These are phyloP conservation scores for Blastocystis sp. DNA, from an alignment of 352 stramenopile species.

Conservation along the genomic window DNA sequence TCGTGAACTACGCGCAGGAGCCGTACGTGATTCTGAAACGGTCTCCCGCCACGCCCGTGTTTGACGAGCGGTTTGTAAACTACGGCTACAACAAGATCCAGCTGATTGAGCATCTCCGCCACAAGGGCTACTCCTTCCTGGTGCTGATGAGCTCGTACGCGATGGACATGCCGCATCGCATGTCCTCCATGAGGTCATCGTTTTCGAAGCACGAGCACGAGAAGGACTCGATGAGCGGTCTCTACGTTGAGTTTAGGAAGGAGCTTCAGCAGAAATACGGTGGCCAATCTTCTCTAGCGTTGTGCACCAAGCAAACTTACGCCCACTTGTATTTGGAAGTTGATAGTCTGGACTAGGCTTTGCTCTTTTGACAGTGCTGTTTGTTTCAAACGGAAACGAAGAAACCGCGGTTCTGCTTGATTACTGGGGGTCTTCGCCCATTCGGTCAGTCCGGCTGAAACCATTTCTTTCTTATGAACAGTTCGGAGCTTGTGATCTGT, in stretches of 20 bases:
- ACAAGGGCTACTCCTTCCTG: constrained; percentile 35
- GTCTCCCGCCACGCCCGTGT: constrained; percentile 35
- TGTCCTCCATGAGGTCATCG: background rate
- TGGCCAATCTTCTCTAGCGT: background rate
- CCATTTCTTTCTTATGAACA: background rate
- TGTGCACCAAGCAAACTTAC: background rate
- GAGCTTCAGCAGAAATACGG: constrained; percentile 10
- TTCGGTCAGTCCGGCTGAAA: no score
- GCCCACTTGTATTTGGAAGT: background rate
- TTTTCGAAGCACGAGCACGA: constrained; percentile 21
- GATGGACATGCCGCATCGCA: constrained; percentile 58
- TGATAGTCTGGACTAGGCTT: background rate
- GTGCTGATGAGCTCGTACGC: constrained; percentile 36
- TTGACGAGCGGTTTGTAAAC: constrained; percentile 62
- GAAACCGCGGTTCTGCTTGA: no score
- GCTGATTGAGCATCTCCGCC: constrained; percentile 57
- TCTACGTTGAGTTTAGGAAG: background rate
- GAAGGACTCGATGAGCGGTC: constrained; percentile 2
- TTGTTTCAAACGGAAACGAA: no score
- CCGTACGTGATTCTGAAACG: constrained; percentile 8
- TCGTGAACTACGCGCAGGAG: constrained; percentile 47
- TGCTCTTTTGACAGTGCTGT: no score
- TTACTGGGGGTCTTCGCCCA: no score
- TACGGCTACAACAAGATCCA: constrained; percentile 69
- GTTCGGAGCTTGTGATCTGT: constrained; percentile 45